Base-by-base conservation (phyloP, 2,329 filamentous ascomycete species). In the Colletotrichum endophyticum region DNA sequence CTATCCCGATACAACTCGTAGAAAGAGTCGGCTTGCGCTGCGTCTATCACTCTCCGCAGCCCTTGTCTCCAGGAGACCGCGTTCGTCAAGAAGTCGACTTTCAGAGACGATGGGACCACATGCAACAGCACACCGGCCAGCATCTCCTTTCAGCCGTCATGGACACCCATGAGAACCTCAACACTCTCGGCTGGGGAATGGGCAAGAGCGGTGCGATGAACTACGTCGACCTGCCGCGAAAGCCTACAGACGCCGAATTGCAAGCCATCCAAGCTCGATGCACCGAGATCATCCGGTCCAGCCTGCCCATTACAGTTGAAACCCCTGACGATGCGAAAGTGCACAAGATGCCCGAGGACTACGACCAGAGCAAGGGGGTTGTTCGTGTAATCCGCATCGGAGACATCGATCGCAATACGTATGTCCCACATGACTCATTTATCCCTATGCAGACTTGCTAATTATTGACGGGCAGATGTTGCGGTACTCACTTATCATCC, bases 91-190 rank as follows among this genome's bases (percentile, higher is more conserved):
- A 81, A 13, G 75, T 84, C 4, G 80, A 84, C 28, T 82, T 80
- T 71, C 32, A 71, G 7, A 81, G 82, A 0, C 80, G 82, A n/a
- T 83, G 82, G 81, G 80, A 84, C 62, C 82, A 84, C 13, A 84
- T 84, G 82, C 82, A 84, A 15, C 82, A 84, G 8, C 82, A 84
- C 25, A 84, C 82, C 0, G 82, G 82, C 1, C 82, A 84, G 9
- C 82, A 84, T 36, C 79, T 84, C 3, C 77, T 84, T 3, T 84
- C 82, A 0, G 82, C 82, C 1, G 72, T 84, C 5, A 82, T 84
- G 82, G 77, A 81, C 49, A 80, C 77, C 0, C 70, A 73, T 19
- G 77, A 81, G 1, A 74, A 75, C 8, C 78, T 83, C 2, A 79
- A 79, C 3, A 83, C 82, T 0, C 73, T 83, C 0, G 82, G 82